Evolutionary conservation across 2,329 filamentous ascomycete species (phyloP), one percentile per base, ranked within the genome.

Genomic region (Alternaria burnsii): DNA sequence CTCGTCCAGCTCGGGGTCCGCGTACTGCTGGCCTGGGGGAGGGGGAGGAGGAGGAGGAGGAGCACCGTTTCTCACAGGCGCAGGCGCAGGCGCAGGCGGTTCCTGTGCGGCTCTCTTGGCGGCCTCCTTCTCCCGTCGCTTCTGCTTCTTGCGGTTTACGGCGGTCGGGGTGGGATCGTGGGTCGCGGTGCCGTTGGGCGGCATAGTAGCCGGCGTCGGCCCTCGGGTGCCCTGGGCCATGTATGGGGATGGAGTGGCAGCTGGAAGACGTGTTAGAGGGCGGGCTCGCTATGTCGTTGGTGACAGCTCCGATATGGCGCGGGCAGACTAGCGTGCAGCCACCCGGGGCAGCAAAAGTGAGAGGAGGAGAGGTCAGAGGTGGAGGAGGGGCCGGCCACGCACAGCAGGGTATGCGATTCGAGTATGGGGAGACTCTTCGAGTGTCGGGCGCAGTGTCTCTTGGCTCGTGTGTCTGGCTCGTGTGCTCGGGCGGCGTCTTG

Each of bases 71-170:
- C 71, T 69, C 40, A 68, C 56, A 43, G 71, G 62, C 47, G 65
- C 64, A 9, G 67, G 58, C 26, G 65, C 62, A 28, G 55, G 42
- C 28, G 69, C 66, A 43, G 66, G 63, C 53, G 74, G 71, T 12
- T 74, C 68, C 58, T 79, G 78, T 63, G 79, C 79, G 22, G 78
- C 76, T 63, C 78, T 76, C 62, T 89, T 90, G 32, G 92, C 91
- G 34, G 91, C 91, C 80, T 87, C 84, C 78, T 97, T 97, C 75
- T 92, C 90, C 68, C 94, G 88, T 69, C 94, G 88, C 84, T 97
- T 97, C 79, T 95, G 91, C 84, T 97, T 98, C 85, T 97, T 97
- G 76, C 92, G 89, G 81, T 97, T 97, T 52, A 94, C 90, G 9
- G 84, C 74, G 44, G 82, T 83, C 44, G 83, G 71, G 59, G 65